Evolutionary conservation across 2,329 filamentous ascomycete genomes (phyloP), one percentile per base, ranked within the genome.

Genomic region (Fusarium liriodendri): DNA sequence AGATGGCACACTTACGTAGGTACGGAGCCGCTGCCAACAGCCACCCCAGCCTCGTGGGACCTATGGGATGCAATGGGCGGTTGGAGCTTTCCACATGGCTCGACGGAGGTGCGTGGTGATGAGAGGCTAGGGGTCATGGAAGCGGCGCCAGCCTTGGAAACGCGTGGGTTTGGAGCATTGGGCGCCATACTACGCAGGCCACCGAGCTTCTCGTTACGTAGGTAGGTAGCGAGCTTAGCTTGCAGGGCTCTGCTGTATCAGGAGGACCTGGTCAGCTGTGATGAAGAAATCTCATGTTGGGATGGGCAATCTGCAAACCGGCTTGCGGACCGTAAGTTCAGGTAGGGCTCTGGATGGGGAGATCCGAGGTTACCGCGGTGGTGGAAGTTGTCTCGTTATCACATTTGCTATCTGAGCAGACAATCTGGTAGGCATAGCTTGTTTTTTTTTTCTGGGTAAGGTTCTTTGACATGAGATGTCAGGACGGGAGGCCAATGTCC

Each of bases 11-110:
- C 63, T 66, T 73, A 66, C 71, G 65, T 70, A 59, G 57, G 71
- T 70, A 76, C 74, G 74, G 76, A 77, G 76, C 74, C 74, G 76
- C 73, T 77, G 72, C 72, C 63, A 71, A 69, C 66, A 66, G 61
- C 66, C 66, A 70, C 55, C 68, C 72, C 66, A 69, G 74, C 66
- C 62, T 73, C 72, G 70, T 62, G 73, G 71, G 71, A 62, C 67
- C 67, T 65, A 55, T 73, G 66, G 64, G 66, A 71, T 67, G 64
- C 38, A 52, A 62, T 32, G 62, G 66, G 58, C 58, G 18, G 60
- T 55, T 55, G 59, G 62, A 47, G 29, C 50, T 57, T 52, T 50
- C 68, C 71, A 73, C 69, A 75, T 75, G 72, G 72, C 66, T 70
- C 47, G 71, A 70, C 66, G 72, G 69, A 75, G 62, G 45, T 47